These are phyloP conservation scores for Acorus calamus DNA, from an alignment of 106 monocot species.

Conservation along the genomic window DNA sequence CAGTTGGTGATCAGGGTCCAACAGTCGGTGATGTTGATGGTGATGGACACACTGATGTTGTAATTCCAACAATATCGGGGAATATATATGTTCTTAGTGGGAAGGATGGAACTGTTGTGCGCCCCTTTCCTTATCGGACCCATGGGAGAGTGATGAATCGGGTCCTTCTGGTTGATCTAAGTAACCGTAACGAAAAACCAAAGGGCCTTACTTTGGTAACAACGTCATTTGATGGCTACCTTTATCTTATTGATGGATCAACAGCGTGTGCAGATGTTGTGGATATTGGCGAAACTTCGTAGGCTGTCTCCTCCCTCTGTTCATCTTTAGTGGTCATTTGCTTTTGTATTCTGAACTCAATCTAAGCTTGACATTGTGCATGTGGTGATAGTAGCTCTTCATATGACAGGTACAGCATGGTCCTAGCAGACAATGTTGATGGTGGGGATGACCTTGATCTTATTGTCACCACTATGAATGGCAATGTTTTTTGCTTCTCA, in stretches of 20 bases:
- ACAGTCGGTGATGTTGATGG: conserved; percentile 95
- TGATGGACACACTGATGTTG: conserved; percentile 81
- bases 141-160: conserved; percentile 87
- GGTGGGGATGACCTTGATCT: conserved; percentile 99
- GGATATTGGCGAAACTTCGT: conserved; percentile 98
- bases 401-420: conserved; percentile 78
- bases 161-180: conserved; percentile 78
- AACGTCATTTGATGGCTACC: conserved; percentile 91
- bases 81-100: conserved; percentile 97
- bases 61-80: conserved; percentile 85
- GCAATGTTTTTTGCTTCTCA: conserved; percentile 97
- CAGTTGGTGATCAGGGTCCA: conserved; percentile 52
- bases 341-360: neutral
- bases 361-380: neutral
- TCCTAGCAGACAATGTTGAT: conserved; percentile 95
- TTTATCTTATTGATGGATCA: conserved; percentile 91
- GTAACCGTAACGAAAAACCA: conserved; percentile 49
- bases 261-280: conserved; percentile 94
- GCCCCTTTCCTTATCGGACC: conserved; percentile 80
- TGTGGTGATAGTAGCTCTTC: conserved; percentile 1
- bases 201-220: conserved; percentile 81
- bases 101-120: conserved; percentile 70
- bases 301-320: conserved; percentile 16
- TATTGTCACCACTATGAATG: conserved; percentile 98
- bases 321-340: neutral